Evolutionary conservation across 345 rosid genomes (phyloP), one percentile per base, ranked within the genome.

Genomic region (Ceriops decandra): DNA sequence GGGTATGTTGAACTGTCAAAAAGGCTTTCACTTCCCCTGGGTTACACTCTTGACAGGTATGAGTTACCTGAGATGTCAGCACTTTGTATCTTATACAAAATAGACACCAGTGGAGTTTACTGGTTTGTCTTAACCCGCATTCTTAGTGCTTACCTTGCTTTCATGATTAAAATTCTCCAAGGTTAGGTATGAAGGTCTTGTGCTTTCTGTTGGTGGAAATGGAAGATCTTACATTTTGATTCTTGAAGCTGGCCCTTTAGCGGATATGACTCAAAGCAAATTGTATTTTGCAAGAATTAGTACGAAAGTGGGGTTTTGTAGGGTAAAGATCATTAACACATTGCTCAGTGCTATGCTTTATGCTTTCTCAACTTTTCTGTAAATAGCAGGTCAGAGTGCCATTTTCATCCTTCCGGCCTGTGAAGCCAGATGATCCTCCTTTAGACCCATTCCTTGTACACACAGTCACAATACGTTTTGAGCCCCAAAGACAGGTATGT

Each of bases 221-320:
- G 99, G 97, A 75, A 88, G 99, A 80, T 84, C 99, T 1, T 95
- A 87, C 72, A 89, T 89, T 65, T 74, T 95, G 61, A 91, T 91
- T 76, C 95, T 95, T 81, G 97, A 91, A 86, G 93, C 99, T 64
- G 97, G 97, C 74, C 97, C 99, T 71, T 84, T 89, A 17, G 91
- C 85, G 9, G 93, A 91, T 79, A 88, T 84, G 77, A 82, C 88
- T 65, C 95, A 85, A 77, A 93, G 96, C 88, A 89, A 87, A 82
- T 79, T 85, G 69, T 89, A 91, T 78, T 91, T 93, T 76, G 80
- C 97, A n/a, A 88, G 98, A 76, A 81, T 93, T 63, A 87, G 68
- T 80, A 91, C 98, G 31, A 93, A 93, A 88, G 86, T 82, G 49
- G 97, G 97, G 63, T 93, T 93, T 76, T 93, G 95, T 76, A 76